phyloP scores from a whole-genome alignment of 106 monocot genomes.

The Iris macrosiphon region DNA sequence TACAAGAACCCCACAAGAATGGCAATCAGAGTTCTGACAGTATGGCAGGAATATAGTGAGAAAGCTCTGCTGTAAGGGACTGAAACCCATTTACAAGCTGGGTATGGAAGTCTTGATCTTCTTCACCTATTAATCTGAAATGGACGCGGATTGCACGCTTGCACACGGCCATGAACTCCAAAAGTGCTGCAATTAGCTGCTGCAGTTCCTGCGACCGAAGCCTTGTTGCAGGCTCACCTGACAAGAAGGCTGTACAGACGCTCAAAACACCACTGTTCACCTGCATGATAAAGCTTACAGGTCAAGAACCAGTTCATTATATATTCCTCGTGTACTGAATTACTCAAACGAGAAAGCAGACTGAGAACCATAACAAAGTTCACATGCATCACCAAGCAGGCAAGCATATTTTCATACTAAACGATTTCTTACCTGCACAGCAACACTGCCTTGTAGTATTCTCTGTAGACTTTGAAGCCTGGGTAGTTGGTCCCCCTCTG shows the following conservation, averaged over 20 bases:
- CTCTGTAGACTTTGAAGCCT: slow-evolving; percentile 87
- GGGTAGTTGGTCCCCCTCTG: slow-evolving; percentile 86
- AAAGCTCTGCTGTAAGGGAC: slow-evolving; percentile 90
- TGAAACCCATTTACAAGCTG: slow-evolving; percentile 97
- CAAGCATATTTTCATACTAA: too few species aligned
- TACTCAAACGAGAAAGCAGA: too few species aligned
- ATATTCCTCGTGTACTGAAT: too few species aligned
- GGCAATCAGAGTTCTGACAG: slow-evolving; percentile 65
- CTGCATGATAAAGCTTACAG: slow-evolving; percentile 28
- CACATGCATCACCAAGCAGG: too few species aligned
- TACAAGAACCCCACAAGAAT: not conserved
- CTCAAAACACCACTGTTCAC: slow-evolving; percentile 92
- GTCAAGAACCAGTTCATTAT: too few species aligned
- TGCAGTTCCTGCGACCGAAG: slow-evolving; percentile 92
- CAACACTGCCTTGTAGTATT: slow-evolving; percentile 95
- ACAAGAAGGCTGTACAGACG: slow-evolving; percentile 89
- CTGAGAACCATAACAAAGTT: too few species aligned
- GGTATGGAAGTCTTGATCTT: slow-evolving; percentile 95
- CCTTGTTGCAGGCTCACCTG: slow-evolving; percentile 88
- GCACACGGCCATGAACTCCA: slow-evolving; percentile 96
- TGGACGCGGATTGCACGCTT: slow-evolving; percentile 91
- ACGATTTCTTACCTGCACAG: slow-evolving; percentile 61
- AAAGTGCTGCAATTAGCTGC: slow-evolving; percentile 84
- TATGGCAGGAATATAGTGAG: slow-evolving; percentile 94
- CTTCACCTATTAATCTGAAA: slow-evolving; percentile 85